Evolutionary conservation across 208 protist species (phyloP).

Genomic region (Entamoeba invadens): DNA sequence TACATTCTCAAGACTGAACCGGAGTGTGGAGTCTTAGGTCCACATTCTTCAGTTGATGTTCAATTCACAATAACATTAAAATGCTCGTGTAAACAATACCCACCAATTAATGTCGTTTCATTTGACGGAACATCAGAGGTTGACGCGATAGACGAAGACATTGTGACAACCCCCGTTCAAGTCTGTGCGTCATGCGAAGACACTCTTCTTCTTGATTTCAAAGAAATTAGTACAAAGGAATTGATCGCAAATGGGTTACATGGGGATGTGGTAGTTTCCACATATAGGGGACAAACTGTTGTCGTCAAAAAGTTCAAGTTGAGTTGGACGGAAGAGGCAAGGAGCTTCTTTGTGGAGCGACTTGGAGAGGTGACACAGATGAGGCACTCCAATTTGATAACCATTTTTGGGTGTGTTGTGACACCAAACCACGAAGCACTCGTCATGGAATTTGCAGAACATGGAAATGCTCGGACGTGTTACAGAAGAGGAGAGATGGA

Average conservation of each 20-base stretch:
- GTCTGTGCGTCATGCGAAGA: neutral
- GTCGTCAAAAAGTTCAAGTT: neutral
- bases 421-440: conserved; percentile 38
- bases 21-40: neutral
- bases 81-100: neutral
- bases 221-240: neutral
- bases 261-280: neutral
- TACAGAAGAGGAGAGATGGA: conserved; percentile 17
- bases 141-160: neutral
- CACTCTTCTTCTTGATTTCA: neutral
- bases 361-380: conserved; percentile 13
- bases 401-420: conserved; percentile 55
- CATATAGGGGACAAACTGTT: neutral
- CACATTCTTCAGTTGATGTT: neutral
- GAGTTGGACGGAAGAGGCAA: neutral
- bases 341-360: neutral
- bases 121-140: neutral
- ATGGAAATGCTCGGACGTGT: conserved; percentile 59
- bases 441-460: conserved; percentile 51
- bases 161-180: neutral
- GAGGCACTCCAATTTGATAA: conserved; percentile 51
- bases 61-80: neutral
- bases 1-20: neutral
- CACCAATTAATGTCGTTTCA: neutral
- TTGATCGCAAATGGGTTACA: neutral